A percentile compares a stretch with the other conserved stretches of the same genome.
These are phyloP conservation scores for California macrophylla DNA, from an alignment of 441 rosid genomes.

Conservation along the genomic window DNA sequence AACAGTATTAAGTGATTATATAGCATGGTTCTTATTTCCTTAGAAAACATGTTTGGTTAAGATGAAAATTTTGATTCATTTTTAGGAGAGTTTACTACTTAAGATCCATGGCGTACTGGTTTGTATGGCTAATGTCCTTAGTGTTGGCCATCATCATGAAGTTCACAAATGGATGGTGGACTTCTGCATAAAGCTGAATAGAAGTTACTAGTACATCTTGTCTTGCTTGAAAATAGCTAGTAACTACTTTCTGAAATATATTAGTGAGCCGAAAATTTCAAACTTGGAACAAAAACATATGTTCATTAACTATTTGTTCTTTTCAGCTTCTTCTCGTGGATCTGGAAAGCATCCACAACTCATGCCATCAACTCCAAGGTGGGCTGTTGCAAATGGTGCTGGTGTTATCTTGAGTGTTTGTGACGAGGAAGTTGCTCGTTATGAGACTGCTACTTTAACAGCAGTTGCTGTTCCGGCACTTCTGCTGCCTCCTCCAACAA, in stretches of 20 bases:
- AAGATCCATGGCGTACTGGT: not conserved
- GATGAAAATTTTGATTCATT: not conserved
- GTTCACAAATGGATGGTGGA: not conserved
- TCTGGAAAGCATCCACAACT: constrained; percentile 99
- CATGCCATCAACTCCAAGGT: constrained; percentile 92
- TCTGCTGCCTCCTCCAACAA: constrained; percentile 95
- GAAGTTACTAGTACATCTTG: not conserved
- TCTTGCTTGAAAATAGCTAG: not conserved
- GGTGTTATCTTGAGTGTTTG: constrained; percentile 97
- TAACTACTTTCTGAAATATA: constrained; percentile 7
- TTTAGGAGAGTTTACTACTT: not conserved
- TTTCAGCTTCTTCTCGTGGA: constrained; percentile 72
- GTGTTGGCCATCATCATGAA: not conserved
- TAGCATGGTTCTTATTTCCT: not conserved
- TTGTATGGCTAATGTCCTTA: not conserved
- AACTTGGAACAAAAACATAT: constrained; percentile 2
- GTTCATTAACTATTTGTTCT: constrained; percentile 14
- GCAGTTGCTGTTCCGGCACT: constrained; percentile 98
- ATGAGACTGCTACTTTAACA: constrained; percentile 89
- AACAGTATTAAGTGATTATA: not conserved
- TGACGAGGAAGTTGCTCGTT: constrained; percentile 95
- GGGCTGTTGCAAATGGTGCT: constrained; percentile 99
- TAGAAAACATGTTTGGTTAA: not conserved
- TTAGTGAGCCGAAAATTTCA: constrained; percentile 11
- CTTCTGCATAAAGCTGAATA: not conserved